phyloP scores from a whole-genome alignment of 2,329 filamentous ascomycete genomes.

The Colletotrichum echinochloae region DNA sequence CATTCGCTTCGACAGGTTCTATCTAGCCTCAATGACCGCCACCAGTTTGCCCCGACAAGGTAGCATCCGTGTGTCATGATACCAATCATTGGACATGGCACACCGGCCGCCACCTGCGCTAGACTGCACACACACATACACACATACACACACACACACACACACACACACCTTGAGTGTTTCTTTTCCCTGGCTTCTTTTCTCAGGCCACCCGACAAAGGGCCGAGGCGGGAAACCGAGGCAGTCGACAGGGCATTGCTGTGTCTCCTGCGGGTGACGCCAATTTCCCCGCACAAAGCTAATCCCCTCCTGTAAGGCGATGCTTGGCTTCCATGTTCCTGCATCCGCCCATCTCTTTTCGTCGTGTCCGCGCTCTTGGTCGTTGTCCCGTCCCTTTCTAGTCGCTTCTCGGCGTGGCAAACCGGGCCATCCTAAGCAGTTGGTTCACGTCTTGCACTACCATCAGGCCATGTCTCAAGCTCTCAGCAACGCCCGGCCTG shows the following conservation, averaged over 20 bases:
- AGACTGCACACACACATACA: not conserved
- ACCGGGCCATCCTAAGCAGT: not conserved
- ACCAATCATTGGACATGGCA: not conserved
- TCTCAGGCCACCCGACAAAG: not conserved
- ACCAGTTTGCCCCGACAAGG: not conserved
- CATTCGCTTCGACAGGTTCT: conserved; percentile 4
- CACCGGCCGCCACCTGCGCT: not conserved
- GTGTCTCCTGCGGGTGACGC: not conserved
- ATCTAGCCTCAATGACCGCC: not conserved
- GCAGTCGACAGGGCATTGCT: not conserved
- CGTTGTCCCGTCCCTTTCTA: not conserved
- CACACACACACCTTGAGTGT: not conserved
- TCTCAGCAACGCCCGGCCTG: conserved; percentile 24
- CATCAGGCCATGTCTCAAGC: not conserved
- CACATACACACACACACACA: no score
- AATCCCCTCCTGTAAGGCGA: not conserved
- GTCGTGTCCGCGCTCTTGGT: not conserved
- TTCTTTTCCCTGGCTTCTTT: not conserved
- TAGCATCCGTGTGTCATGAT: not conserved
- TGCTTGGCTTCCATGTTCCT: conserved; percentile 26
- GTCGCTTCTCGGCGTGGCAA: conserved; percentile 13
- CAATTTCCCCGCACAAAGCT: conserved; percentile 5
- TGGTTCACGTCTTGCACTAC: conserved; percentile 25
- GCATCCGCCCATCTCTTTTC: conserved; percentile 26
- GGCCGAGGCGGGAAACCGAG: not conserved